Evolutionary conservation across 495 filamentous ascomycete genomes (phyloP), one percentile per base, ranked within the genome.

Genomic region (Haplographium delicatum): DNA sequence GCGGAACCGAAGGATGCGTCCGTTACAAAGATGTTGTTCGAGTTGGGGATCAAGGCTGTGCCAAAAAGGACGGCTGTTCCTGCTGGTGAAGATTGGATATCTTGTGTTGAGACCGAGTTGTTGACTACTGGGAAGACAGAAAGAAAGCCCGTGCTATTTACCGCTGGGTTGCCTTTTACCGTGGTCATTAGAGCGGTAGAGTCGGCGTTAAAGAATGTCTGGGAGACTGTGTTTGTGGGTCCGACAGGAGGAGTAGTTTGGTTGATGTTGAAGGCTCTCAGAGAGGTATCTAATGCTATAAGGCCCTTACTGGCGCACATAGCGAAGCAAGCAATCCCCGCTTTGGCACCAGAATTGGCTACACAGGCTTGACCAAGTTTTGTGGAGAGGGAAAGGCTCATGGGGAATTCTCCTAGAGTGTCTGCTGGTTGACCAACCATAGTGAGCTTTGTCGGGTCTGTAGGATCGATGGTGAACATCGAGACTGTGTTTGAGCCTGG

Each of bases 41-140:
- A 62, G 3, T 66, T 59, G 1, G 70, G 68, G 30, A 83, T 67
- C 9, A 60, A 30, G 1, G 68, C 63, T 0, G 70, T 64, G 2
- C 80, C 80, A 51, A 82, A 83, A 2, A 82, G 64, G 4, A 82
- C 72, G 0, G 68, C 68, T 1, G 77, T 81, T 19, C 77, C 78
- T 0, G 44, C 28, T 3, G 74, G 74, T 3, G 66, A 65, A n/a
- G 61, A 64, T 18, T 64, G 65, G 4, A 45, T 61, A n/a, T 62
- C 68, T 18, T 52, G 15, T 3, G 10, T 62, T 3, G 58, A 53
- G 9, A 69, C 60, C 5, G 15, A 16, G 25, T 40, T 52, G 44
- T 62, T 34, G 15, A 57, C 47, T 13, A 81, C 65, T 4, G 72
- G 58, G 47, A 77, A 76, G 6, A 64, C 57, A 2, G 76, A 71